These are phyloP conservation scores for Bruguiera gymnorhiza DNA, from an alignment of 345 rosid species.

Conservation along the genomic window DNA sequence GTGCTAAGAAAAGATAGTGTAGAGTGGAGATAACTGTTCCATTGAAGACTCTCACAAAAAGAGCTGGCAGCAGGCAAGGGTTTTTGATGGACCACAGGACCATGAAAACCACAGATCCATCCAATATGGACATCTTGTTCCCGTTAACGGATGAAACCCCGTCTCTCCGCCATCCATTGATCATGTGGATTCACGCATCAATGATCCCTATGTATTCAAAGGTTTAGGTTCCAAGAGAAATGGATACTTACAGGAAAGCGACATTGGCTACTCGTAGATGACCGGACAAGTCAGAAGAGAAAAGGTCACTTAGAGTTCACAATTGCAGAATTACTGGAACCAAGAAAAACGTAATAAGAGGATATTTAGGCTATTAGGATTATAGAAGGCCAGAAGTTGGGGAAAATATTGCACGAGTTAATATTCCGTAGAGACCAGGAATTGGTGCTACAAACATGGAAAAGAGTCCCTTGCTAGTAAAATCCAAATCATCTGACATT, in stretches of 20 bases:
- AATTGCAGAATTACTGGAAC: not conserved
- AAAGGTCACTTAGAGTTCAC: too few relatives aligned
- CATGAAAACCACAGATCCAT: conserved; percentile 24
- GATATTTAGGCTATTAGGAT: not conserved
- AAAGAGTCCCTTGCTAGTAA: not conserved
- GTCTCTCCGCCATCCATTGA: conserved; percentile 22
- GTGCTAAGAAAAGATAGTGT: not conserved
- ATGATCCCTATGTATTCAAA: too few relatives aligned
- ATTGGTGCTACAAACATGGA: conserved; percentile 2
- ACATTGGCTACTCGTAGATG: too few relatives aligned
- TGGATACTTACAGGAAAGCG: not conserved
- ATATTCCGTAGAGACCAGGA: not conserved
- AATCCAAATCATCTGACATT: conserved; percentile 6
- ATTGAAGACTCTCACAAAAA: conserved; percentile 15
- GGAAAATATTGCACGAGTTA: not conserved
- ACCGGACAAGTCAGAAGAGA: too few relatives aligned
- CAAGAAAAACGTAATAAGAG: not conserved
- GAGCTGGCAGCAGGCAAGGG: conserved; percentile 5
- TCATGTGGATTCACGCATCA: not conserved
- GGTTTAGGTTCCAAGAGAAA: too few relatives aligned
- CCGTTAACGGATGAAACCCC: not conserved
- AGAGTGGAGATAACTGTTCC: conserved; percentile 15
- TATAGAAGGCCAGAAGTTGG: not conserved
- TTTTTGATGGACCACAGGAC: conserved; percentile 38
- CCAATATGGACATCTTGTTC: conserved; percentile 32